phyloP scores from a whole-genome alignment of 495 filamentous ascomycete species.

The Penicillium angulare region DNA sequence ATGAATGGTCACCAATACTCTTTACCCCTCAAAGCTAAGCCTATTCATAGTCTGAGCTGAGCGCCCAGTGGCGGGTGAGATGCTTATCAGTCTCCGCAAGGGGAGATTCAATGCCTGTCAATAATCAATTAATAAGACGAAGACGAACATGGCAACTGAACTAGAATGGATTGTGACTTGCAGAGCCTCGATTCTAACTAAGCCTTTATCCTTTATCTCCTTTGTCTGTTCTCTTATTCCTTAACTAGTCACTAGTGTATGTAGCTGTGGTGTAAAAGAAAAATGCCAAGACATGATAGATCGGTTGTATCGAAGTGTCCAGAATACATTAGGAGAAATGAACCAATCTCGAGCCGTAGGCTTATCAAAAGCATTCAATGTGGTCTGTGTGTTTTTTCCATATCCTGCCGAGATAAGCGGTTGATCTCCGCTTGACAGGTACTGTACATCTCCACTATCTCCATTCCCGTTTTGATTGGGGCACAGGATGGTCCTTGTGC shows the following conservation, averaged over 20 bases:
- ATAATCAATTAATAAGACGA: constrained; percentile 1
- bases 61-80: constrained; percentile 17
- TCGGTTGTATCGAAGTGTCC: not conserved
- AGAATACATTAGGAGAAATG: not conserved
- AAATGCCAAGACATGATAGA: constrained; percentile 11
- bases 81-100: constrained; percentile 38
- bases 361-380: no score
- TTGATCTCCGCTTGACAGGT: constrained; percentile 3
- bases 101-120: no score
- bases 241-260: not conserved
- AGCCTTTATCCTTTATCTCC: no score
- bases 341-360: constrained; percentile 16
- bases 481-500: no score
- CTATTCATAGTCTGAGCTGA: not conserved
- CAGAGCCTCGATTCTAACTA: no score
- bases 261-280: constrained; percentile 1
- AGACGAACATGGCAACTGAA: constrained; percentile 6
- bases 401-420: constrained; percentile 13
- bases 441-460: not conserved
- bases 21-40: no score
- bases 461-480: not conserved
- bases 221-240: no score
- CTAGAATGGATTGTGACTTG: no score
- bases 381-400: not conserved
- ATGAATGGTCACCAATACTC: no score